Evolutionary conservation across 331 rosid genomes (phyloP).

Genomic region (Telfairia occidentalis): DNA sequence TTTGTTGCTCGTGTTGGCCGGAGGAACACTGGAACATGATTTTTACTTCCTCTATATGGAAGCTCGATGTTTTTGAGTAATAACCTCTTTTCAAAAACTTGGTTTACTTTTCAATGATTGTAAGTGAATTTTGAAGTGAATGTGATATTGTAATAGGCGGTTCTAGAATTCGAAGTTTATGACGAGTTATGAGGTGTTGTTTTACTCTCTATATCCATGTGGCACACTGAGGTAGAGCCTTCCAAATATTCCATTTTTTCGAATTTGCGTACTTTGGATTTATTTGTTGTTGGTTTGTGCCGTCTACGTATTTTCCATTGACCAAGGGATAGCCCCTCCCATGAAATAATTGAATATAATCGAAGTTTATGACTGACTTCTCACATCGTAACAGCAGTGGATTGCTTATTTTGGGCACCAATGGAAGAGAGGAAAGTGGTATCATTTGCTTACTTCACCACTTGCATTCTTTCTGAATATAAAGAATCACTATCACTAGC

Average conservation of each 20-base stretch:
- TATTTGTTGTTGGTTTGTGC: too few species aligned
- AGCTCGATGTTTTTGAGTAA: not conserved
- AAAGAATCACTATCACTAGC: too few species aligned
- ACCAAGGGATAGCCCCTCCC: too few species aligned
- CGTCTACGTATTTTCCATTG: too few species aligned
- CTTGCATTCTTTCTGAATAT: too few species aligned
- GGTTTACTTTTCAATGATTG: not conserved
- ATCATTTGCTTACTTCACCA: too few species aligned
- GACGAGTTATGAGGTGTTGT: not conserved
- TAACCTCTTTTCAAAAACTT: not conserved
- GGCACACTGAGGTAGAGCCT: not conserved
- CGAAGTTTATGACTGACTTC: too few species aligned
- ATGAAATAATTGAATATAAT: too few species aligned
- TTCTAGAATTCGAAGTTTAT: not conserved
- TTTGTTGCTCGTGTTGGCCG: constrained; percentile 91
- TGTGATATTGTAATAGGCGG: not conserved
- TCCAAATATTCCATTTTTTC: not conserved
- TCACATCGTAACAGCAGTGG: too few species aligned
- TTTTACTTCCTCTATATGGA: not conserved
- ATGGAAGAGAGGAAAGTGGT: too few species aligned
- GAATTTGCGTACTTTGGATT: too few species aligned
- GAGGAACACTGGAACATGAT: constrained; percentile 54
- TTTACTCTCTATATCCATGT: not conserved
- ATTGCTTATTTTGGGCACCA: too few species aligned
- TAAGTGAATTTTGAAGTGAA: constrained; percentile 4